phyloP scores from a whole-genome alignment of 2,329 filamentous ascomycete genomes.

The Diaporthe batatas region DNA sequence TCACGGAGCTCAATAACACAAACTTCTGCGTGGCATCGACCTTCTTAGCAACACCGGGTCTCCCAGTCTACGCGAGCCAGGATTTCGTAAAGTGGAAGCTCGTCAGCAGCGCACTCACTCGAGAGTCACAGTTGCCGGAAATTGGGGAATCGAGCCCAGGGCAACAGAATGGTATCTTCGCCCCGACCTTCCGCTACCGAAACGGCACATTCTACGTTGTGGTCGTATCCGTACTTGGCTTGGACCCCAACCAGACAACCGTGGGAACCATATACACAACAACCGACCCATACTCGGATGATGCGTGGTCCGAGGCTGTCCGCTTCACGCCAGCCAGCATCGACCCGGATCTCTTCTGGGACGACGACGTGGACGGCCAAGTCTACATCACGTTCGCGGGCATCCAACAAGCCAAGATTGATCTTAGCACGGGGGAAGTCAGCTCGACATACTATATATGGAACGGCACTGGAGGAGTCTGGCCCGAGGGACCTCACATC shows the following conservation, averaged over 20 bases:
- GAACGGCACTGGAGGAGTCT: slow-evolving; percentile 58
- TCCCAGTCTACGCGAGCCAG: slow-evolving; percentile 59
- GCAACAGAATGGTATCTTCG: slow-evolving; percentile 58
- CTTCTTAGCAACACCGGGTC: slow-evolving; percentile 59
- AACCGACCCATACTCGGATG: slow-evolving; percentile 54
- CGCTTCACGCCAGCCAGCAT: slow-evolving; percentile 52
- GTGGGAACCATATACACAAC: slow-evolving; percentile 54
- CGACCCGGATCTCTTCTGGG: slow-evolving; percentile 59
- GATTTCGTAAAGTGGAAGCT: slow-evolving; percentile 57
- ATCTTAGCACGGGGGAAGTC: slow-evolving; percentile 54
- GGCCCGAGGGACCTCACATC: slow-evolving; percentile 60
- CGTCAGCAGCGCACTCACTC: slow-evolving; percentile 41
- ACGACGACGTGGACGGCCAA: slow-evolving; percentile 49
- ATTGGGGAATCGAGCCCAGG: not conserved
- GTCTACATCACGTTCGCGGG: slow-evolving; percentile 53
- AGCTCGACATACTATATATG: slow-evolving; percentile 53
- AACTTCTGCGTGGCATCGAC: slow-evolving; percentile 60
- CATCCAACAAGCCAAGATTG: slow-evolving; percentile 51
- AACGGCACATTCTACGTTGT: slow-evolving; percentile 60
- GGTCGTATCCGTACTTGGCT: slow-evolving; percentile 48
- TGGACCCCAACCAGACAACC: slow-evolving; percentile 48
- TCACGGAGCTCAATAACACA: slow-evolving; percentile 52
- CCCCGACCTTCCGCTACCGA: slow-evolving; percentile 59
- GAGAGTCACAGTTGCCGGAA: slow-evolving; percentile 35
- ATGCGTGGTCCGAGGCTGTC: slow-evolving; percentile 55